Base-by-base conservation (phyloP, 352 stramenopile species). In the Blastocystis sp. region DNA sequence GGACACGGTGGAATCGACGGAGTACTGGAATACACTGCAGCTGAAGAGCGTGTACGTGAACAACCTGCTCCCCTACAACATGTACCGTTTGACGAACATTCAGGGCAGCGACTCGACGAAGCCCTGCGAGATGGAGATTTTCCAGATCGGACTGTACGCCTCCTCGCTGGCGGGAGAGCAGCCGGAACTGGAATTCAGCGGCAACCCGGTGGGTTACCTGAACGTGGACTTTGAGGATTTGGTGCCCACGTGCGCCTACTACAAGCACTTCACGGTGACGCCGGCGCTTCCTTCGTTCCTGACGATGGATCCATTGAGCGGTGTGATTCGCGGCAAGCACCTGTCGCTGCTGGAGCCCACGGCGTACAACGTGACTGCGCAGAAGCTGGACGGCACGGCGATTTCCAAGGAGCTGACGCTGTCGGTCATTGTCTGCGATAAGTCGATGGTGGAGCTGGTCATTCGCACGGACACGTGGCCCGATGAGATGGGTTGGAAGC, bases 351-450 rank as follows among this genome's bases (percentile, higher is more conserved):
- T 72, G 40, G 38, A 27, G 18, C 54, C 54, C 11, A 72, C 75
- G 48, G 34, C 36, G 16, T 67, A 72, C 42, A 85, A 48, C 18
- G 75, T 85, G 32, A 73, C 57, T 36, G 75, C 75, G 29, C 27
- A 53, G 14, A 69, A 54, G 21, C 75, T 85, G 29, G 42, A 85
- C 38, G 75, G 75, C 32, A 75, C 53, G 24, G 9, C 34, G n/a
- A 56, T 48, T 7, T 63, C 75, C 0, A 85, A 27, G 11, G 46
- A 42, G 34, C 40, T 85, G 21, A 75, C 34, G 8, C 44, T 85
- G 11, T 56, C 32, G 21, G 38, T 85, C 14, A 85, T 85, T 40
- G 46, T 36, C 11, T 85, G 75, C 51, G 69, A 81, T 42, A 81
- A 65, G 69, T 29, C 49, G 1, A 81, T 81, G 69, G 36, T 81